Base-by-base conservation (phyloP, 257 asterid genomes). In the Primulina eburnea region DNA sequence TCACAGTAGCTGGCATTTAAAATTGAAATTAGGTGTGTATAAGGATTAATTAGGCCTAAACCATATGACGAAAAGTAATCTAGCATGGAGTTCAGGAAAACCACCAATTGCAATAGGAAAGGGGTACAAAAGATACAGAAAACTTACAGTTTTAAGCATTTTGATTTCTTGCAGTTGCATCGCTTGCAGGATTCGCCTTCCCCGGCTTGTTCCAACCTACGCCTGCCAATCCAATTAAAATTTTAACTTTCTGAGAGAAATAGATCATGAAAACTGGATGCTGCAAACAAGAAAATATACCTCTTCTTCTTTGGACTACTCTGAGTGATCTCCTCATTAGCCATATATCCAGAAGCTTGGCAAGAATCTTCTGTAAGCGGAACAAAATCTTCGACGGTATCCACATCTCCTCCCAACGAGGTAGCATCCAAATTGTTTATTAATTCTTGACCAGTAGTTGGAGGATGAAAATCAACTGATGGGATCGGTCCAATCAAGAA, bases 101-200 rank as follows among this genome's bases (percentile, higher is more conserved):
- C 21, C 30, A 29, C 37, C 17, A 18, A 7, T 56, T 65, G 63
- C 73, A 20, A 67, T 12, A 9, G 26, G 8, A n/a, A 30, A 24
- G 52, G 33, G 12, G 0, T 11, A 8, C 26, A 59, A 38, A 34
- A 38, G 68, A 71, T 5, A 55, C 7, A 6, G 69, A 60, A 34
- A 53, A 73, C 96, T 90, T 83, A 93, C 98, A 93, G 96, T 72
- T 93, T 93, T 75, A 93, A 87, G 88, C 99, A 93, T 82, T 90
- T 93, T 38, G 97, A 89, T 76, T 90, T 91, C 88, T 91, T 93
- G 85, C 99, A 93, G 82, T 90, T 93, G 66, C 99, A 93, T 64
- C 99, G 84, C 82, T 93, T 93, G 68, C 99, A 93, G 3, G 89
- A 37, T 59, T 78, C 96, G 8, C 84, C 84, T 52, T 93, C 99